Conservation (phyloP, 2,329 filamentous ascomycete species). For the Penicillium freii region DNA sequence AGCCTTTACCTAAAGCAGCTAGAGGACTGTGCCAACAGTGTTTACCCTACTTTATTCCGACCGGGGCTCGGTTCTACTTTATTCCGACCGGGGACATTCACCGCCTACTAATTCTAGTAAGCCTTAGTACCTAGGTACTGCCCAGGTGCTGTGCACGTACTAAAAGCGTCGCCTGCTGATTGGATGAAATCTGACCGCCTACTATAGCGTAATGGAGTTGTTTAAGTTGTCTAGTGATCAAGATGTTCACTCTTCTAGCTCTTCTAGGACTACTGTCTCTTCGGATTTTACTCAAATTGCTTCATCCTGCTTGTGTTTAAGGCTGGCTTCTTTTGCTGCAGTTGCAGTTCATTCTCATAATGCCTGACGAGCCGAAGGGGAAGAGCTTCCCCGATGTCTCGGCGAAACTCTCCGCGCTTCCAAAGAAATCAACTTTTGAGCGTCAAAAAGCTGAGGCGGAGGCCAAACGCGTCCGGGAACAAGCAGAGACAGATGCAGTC, state of each 20-base stretch:
- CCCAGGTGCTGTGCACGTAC: not conserved
- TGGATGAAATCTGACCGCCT: not conserved
- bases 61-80: too few species aligned
- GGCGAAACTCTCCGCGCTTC: constrained; percentile 73
- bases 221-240: too few species aligned
- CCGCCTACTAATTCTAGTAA: not conserved
- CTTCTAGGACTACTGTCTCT: not conserved
- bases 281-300: not conserved
- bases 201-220: not conserved
- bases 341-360: constrained; percentile 25
- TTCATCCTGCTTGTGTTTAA: not conserved
- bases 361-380: constrained; percentile 41
- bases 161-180: not conserved
- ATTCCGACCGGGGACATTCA: not conserved
- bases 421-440: constrained; percentile 85
- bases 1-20: too few species aligned
- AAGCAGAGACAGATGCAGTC: constrained; percentile 81
- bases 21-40: too few species aligned
- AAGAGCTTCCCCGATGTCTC: constrained; percentile 67
- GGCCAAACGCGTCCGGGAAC: constrained; percentile 79
- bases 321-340: constrained; percentile 16
- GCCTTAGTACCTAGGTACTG: too few species aligned
- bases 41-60: too few species aligned
- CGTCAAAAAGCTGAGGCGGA: constrained; percentile 85
- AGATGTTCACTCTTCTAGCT: not conserved